phyloP scores from a whole-genome alignment of 495 filamentous ascomycete genomes.

The Aspergillus conjunctus region DNA sequence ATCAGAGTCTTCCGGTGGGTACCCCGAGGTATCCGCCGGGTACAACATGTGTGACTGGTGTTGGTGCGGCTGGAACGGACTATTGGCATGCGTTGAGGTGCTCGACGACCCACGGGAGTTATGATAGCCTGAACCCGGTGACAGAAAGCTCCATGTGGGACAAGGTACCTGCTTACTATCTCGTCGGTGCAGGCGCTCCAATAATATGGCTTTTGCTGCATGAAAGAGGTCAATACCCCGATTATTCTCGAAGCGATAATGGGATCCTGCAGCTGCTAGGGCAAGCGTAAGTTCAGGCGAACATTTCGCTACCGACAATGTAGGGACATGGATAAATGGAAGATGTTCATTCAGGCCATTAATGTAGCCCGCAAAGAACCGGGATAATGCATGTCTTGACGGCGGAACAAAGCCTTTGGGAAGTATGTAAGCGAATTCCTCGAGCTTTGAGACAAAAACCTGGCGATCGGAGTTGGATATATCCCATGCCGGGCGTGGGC shows the following conservation, averaged over 20 bases:
- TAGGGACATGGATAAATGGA: constrained; percentile 53
- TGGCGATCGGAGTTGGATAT: constrained; percentile 65
- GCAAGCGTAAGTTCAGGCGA: constrained; percentile 51
- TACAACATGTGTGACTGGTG: constrained; percentile 29
- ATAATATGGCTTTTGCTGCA: constrained; percentile 54
- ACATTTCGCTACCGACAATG: constrained; percentile 47
- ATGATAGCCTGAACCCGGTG: constrained; percentile 40
- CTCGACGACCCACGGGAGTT: constrained; percentile 46
- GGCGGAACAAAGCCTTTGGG: constrained; percentile 65
- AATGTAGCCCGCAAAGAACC: constrained; percentile 53
- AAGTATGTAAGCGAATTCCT: constrained; percentile 67
- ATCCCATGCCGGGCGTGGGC: constrained; percentile 60
- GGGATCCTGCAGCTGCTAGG: constrained; percentile 51
- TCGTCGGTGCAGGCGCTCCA: constrained; percentile 49
- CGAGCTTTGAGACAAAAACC: constrained; percentile 61
- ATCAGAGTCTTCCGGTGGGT: constrained; percentile 48
- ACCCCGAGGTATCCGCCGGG: constrained; percentile 39
- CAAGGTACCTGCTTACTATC: constrained; percentile 49
- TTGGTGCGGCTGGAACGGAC: constrained; percentile 44
- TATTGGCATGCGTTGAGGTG: constrained; percentile 42
- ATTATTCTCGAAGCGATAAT: constrained; percentile 65
- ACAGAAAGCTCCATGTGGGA: constrained; percentile 47
- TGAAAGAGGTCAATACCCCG: constrained; percentile 71
- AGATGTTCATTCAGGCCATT: constrained; percentile 53
- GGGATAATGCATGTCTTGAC: constrained; percentile 48